Evolutionary conservation across 768 basidiomycete species (phyloP).

Genomic region (Lactarius psammicola): DNA sequence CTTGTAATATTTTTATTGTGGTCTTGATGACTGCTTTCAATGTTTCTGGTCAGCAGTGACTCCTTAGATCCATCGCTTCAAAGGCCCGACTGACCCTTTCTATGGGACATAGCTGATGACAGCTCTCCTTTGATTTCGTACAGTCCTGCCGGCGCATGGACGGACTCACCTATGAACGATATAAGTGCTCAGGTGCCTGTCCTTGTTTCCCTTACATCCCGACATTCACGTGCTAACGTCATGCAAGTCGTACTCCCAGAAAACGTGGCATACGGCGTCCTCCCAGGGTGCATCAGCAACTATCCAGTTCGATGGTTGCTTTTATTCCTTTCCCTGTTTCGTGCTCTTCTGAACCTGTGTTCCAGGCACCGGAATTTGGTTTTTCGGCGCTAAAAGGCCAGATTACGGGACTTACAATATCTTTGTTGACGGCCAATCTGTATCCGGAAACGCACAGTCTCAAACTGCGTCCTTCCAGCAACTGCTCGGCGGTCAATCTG

Average conservation of each 20-base stretch:
- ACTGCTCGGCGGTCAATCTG: constrained; percentile 44
- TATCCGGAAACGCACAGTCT: constrained; percentile 39
- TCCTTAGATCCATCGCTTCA: neutral
- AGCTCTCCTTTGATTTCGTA: constrained; percentile 55
- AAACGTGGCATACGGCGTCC: constrained; percentile 46
- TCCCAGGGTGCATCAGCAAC: constrained; percentile 49
- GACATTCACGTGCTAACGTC: constrained; percentile 4
- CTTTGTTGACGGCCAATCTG: constrained; percentile 44
- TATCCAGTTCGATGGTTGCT: constrained; percentile 47
- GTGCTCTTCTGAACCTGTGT: neutral
- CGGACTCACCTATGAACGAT: constrained; percentile 44
- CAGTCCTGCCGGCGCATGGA: constrained; percentile 50
- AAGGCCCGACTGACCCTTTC: neutral
- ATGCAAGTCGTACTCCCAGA: constrained; percentile 45
- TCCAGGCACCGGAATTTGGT: constrained; percentile 46
- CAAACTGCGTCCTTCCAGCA: constrained; percentile 36
- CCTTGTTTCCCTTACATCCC: neutral
- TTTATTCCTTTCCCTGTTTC: neutral
- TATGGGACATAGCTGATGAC: constrained; percentile 49
- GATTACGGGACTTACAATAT: constrained; percentile 49
- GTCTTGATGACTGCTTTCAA: constrained; percentile 52
- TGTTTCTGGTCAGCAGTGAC: constrained; percentile 39
- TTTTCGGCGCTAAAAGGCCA: constrained; percentile 48
- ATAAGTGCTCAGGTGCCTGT: constrained; percentile 38
- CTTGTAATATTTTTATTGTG: constrained; percentile 3